These are phyloP conservation scores for Solanum clarkiae DNA, from an alignment of 257 asterid species.

Conservation along the genomic window DNA sequence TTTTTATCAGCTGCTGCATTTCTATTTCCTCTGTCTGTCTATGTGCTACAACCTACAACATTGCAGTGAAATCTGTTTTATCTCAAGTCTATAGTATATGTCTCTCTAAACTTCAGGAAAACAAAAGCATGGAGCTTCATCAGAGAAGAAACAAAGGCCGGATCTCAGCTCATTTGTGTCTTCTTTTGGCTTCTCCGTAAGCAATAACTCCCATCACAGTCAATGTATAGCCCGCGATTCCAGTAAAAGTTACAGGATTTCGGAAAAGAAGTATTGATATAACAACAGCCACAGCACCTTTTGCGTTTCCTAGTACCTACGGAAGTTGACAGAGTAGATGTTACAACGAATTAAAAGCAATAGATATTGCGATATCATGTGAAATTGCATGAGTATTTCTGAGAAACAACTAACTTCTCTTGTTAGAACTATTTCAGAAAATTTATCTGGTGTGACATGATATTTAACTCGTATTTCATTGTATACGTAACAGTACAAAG, in stretches of 20 bases:
- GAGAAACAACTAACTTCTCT: not conserved
- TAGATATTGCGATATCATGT: not conserved
- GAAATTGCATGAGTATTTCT: not conserved
- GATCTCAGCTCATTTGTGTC: conserved; percentile 41
- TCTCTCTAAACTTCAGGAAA: not conserved
- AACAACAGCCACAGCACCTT: conserved; percentile 98
- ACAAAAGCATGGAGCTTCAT: not conserved
- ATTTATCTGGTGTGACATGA: not conserved
- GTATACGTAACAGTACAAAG: not conserved
- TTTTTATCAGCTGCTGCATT: not conserved
- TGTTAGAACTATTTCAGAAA: not conserved
- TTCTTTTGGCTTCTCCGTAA: conserved; percentile 91
- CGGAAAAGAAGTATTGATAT: conserved; percentile 82
- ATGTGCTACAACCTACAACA: not conserved
- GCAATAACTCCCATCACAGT: conserved; percentile 95
- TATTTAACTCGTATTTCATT: not conserved
- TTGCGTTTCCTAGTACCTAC: conserved; percentile 97
- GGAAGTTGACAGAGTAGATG: not conserved
- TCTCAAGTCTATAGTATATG: not conserved
- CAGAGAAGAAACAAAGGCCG: not conserved
- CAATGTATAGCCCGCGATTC: conserved; percentile 89
- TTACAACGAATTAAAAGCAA: not conserved
- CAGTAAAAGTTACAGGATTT: conserved; percentile 78
- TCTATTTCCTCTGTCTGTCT: not conserved
- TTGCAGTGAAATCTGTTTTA: not conserved